A percentile compares a stretch with the other conserved stretches of the same genome.
Evolutionary conservation across 2,329 filamentous ascomycete species (phyloP).

Genomic region (Cladosporium sp.): DNA sequence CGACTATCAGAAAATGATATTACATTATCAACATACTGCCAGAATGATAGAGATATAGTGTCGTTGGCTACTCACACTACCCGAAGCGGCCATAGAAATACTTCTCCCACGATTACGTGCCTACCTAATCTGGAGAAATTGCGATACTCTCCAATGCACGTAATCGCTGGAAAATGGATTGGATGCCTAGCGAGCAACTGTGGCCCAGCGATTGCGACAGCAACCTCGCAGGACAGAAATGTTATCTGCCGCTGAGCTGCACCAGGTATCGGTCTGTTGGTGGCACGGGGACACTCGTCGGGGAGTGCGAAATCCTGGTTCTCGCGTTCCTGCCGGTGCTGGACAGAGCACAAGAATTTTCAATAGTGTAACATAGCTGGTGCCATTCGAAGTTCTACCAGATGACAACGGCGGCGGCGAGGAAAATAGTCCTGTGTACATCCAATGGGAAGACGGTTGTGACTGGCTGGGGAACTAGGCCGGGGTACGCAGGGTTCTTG

Average conservation of each 20-base stretch:
- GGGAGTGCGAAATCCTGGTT: neutral
- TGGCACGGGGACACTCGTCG: neutral
- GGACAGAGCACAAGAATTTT: neutral
- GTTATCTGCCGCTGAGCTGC: neutral
- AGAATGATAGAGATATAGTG: neutral
- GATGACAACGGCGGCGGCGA: neutral
- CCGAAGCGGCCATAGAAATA: neutral
- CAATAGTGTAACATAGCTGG: neutral
- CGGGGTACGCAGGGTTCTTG: slow-evolving; percentile 7
- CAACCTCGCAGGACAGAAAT: neutral
- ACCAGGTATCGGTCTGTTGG: neutral
- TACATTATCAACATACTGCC: neutral
- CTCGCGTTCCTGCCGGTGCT: neutral
- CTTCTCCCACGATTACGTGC: neutral
- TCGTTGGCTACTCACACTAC: neutral
- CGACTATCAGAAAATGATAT: neutral
- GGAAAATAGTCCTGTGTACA: neutral
- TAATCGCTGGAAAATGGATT: neutral
- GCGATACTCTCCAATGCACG: neutral
- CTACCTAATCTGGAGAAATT: neutral
- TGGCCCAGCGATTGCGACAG: neutral
- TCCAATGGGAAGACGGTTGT: neutral
- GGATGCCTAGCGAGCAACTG: neutral
- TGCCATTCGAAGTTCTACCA: neutral
- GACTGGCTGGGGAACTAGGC: slow-evolving; percentile 8